Percentiles rank a stretch among this genome's conserved stretches.
These are phyloP conservation scores for Rhizopogon parksii DNA, from an alignment of 1,284 basidiomycete species.

Conservation along the genomic window DNA sequence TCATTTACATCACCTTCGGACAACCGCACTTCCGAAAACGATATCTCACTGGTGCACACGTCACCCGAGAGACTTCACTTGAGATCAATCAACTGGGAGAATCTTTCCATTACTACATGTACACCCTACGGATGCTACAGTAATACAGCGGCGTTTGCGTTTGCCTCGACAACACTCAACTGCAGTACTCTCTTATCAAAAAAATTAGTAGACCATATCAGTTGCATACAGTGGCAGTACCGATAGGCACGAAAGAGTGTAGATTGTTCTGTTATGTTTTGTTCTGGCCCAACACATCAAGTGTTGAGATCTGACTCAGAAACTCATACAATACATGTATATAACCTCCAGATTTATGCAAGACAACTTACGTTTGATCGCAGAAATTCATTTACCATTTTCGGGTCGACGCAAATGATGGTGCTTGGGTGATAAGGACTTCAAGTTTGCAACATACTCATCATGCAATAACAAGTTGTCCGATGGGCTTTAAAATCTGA, in stretches of 20 bases:
- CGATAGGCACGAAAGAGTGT: not conserved
- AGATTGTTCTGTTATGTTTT: not conserved
- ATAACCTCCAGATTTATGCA: not conserved
- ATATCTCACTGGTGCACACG: constrained; percentile 43
- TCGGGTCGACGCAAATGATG: not conserved
- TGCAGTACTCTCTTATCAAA: not conserved
- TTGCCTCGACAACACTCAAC: not conserved
- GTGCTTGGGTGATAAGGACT: not conserved
- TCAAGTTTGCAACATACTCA: not conserved
- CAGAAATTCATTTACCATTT: not conserved
- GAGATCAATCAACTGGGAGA: constrained; percentile 66
- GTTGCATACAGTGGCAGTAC: not conserved
- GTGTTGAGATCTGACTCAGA: not conserved
- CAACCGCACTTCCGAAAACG: constrained; percentile 85
- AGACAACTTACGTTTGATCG: no score
- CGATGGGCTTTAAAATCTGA: not conserved
- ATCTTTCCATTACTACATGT: constrained; percentile 83
- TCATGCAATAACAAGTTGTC: not conserved
- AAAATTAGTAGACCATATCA: not conserved
- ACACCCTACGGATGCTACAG: constrained; percentile 41
- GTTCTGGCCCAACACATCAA: not conserved
- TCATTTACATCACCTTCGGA: constrained; percentile 85
- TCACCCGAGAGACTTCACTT: constrained; percentile 42
- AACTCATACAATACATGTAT: not conserved
- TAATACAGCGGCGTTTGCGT: not conserved